phyloP scores from a whole-genome alignment of 139 green algal genomes.

The Coccomyxa sp. region DNA sequence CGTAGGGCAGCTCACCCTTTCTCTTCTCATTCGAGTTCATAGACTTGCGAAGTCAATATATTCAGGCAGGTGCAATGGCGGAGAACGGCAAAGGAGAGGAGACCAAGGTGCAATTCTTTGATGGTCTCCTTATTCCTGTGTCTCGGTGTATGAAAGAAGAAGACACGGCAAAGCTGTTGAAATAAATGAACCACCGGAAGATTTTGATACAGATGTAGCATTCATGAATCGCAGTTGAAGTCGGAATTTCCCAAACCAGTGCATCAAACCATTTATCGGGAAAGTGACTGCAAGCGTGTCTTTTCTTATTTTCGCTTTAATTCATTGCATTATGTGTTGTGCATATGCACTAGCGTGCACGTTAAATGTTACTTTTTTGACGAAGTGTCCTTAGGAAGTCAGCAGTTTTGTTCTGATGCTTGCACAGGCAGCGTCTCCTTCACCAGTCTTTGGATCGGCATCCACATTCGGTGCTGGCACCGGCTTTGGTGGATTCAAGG shows the following conservation, averaged over 20 bases:
- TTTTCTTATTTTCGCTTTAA: background rate
- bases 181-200: background rate
- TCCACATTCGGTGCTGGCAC: slow-evolving; percentile 53
- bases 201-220: too few relatives aligned
- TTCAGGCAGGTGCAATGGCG: background rate
- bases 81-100: background rate
- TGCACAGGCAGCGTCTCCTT: slow-evolving; percentile 20
- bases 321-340: background rate
- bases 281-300: background rate
- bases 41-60: too few relatives aligned
- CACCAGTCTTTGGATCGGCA: slow-evolving; percentile 61
- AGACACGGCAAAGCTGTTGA: background rate
- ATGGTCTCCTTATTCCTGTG: background rate
- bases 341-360: background rate
- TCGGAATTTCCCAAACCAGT: background rate
- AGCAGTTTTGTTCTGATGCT: background rate
- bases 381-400: background rate
- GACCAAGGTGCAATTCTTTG: background rate
- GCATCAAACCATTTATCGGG: background rate
- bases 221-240: background rate
- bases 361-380: background rate
- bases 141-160: background rate
- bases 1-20: too few relatives aligned
- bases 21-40: too few relatives aligned
- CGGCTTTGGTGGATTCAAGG: slow-evolving; percentile 69